Conservation (phyloP, 805 yeast genomes). For the Saccharomyces mikatae region DNA sequence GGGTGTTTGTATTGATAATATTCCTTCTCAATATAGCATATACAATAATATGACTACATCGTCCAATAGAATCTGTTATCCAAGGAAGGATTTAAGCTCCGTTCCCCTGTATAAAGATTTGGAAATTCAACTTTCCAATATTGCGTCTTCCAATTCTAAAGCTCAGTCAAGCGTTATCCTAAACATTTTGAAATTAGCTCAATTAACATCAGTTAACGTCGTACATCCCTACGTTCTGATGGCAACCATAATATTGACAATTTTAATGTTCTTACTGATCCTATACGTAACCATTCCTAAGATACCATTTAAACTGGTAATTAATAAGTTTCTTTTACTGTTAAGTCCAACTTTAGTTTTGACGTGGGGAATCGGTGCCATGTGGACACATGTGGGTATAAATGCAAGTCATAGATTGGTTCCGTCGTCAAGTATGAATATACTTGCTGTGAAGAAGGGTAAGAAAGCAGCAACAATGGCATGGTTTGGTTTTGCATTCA, state of each 20-base stretch:
- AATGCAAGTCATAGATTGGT: constrained; percentile 38
- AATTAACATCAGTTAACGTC: constrained; percentile 36
- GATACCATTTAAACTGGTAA: constrained; percentile 35
- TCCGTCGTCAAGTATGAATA: constrained; percentile 43
- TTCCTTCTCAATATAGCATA: constrained; percentile 20
- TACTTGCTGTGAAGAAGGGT: constrained; percentile 40
- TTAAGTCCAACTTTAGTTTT: constrained; percentile 34
- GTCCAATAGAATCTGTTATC: constrained; percentile 16
- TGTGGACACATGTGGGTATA: constrained; percentile 54
- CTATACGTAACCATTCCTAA: constrained; percentile 42
- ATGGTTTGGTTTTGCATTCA: constrained; percentile 52
- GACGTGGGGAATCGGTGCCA: constrained; percentile 58
- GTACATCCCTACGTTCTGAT: constrained; percentile 50
- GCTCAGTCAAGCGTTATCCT: constrained; percentile 16
- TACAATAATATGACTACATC: constrained; percentile 8
- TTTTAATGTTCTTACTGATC: constrained; percentile 35
- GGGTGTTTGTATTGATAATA: constrained; percentile 44
- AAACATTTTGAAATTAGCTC: constrained; percentile 42
- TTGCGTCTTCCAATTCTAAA: constrained; percentile 23
- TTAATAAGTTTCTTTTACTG: constrained; percentile 25
- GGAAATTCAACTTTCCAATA: constrained; percentile 18
- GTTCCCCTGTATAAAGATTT: constrained; percentile 21
- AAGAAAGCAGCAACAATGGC: constrained; percentile 47
- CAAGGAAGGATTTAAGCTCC: constrained; percentile 19
- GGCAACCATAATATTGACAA: constrained; percentile 38